Conservation (phyloP, 2,329 filamentous ascomycete species). For the Xylariaceae sp. region DNA sequence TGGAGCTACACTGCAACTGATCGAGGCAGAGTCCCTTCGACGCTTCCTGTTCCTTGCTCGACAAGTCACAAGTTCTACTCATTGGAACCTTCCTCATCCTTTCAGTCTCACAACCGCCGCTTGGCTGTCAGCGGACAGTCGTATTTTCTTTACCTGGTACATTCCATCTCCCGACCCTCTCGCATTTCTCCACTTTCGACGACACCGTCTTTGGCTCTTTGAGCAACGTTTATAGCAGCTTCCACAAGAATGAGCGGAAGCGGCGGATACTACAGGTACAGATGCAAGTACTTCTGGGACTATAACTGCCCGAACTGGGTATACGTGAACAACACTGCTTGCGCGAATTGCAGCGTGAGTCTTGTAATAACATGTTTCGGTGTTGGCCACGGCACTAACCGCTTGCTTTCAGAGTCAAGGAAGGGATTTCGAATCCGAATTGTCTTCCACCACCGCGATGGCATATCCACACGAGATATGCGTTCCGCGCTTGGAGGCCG, state of each 20-base stretch:
- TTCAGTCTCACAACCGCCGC: conserved; percentile 23
- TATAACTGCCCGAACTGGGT: conserved; percentile 52
- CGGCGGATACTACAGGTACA: conserved; percentile 48
- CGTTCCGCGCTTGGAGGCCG: conserved; percentile 42
- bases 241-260: conserved; percentile 34
- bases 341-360: conserved; percentile 47
- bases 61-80: conserved; percentile 16
- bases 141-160: conserved; percentile 4
- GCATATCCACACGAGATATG: conserved; percentile 38
- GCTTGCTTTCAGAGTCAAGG: conserved; percentile 41
- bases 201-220: background rate
- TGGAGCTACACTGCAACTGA: conserved; percentile 9
- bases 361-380: background rate
- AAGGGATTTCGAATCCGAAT: conserved; percentile 39
- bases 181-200: background rate
- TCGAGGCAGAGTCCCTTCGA: conserved; percentile 9
- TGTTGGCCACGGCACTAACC: conserved; percentile 12
- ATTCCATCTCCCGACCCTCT: background rate
- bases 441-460: conserved; percentile 26
- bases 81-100: conserved; percentile 20
- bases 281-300: conserved; percentile 50
- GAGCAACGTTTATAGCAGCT: background rate
- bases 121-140: conserved; percentile 32
- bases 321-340: conserved; percentile 47
- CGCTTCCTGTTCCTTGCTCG: background rate